A percentile compares a stretch with the other conserved stretches of the same genome.
Conservation (phyloP, 1,284 basidiomycete genomes). For the Rhodotorula sp. region DNA sequence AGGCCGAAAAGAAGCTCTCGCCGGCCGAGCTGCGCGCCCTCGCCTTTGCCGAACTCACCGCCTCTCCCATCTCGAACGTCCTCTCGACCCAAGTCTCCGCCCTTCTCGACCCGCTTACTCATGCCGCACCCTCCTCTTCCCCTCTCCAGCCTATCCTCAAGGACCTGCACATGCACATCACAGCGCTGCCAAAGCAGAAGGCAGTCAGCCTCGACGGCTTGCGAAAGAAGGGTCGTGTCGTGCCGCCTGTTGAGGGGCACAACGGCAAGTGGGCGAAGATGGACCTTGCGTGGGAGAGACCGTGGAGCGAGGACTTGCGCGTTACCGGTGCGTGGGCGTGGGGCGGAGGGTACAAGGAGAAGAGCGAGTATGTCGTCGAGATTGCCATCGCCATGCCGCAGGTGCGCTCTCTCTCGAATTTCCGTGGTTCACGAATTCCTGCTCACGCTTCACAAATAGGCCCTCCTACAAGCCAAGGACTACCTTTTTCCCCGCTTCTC, state of each 20-base stretch:
- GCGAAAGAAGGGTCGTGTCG: constrained; percentile 64
- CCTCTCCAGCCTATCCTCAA: constrained; percentile 65
- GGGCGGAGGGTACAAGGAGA: constrained; percentile 55
- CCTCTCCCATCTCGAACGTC: constrained; percentile 38
- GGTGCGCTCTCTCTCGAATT: constrained; percentile 55
- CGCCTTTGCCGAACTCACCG: constrained; percentile 41
- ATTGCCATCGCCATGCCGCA: constrained; percentile 82
- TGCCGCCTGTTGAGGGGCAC: constrained; percentile 62
- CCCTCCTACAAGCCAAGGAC: constrained; percentile 90
- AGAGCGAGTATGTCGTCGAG: constrained; percentile 69
- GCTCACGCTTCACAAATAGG: constrained; percentile 50
- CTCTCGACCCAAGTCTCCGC: constrained; percentile 41
- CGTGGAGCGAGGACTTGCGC: constrained; percentile 47
- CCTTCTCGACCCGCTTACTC: constrained; percentile 55
- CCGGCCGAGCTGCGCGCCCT: constrained; percentile 42
- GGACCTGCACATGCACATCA: constrained; percentile 57
- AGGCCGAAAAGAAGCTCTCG: constrained; percentile 33
- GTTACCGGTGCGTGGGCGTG: constrained; percentile 55
- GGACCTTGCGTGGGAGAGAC: constrained; percentile 69
- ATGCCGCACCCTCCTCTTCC: constrained; percentile 61
- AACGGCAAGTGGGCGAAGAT: constrained; percentile 58
- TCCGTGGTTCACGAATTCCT: too few species aligned
- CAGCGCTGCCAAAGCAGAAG: constrained; percentile 65
- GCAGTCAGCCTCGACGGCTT: constrained; percentile 57
- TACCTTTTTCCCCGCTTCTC: constrained; percentile 86